Evolutionary conservation across 2,329 filamentous ascomycete genomes (phyloP).

Genomic region (Sordariomycetes sp.): DNA sequence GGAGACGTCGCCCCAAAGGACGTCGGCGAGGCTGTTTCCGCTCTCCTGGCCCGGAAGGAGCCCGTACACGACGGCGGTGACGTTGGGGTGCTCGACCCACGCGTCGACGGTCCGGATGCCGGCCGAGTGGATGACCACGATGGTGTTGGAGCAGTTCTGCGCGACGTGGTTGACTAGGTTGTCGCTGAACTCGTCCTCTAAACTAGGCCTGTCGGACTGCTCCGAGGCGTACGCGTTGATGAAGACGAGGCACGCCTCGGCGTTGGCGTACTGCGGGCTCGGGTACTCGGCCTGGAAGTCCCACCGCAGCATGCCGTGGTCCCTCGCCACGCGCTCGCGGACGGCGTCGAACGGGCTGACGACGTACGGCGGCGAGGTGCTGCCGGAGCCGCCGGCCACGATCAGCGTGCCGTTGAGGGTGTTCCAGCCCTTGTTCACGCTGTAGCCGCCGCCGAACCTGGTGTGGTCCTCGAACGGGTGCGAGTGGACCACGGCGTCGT

Average conservation of each 20-base stretch:
- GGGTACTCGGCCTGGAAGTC: constrained; percentile 30
- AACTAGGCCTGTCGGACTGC: constrained; percentile 56
- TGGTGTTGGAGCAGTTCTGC: constrained; percentile 39
- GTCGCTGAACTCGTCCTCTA: constrained; percentile 60
- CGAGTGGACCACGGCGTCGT: too few species aligned
- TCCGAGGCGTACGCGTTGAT: constrained; percentile 65
- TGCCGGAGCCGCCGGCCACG: constrained; percentile 66
- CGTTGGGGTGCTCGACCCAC: constrained; percentile 61
- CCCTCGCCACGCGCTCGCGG: too few species aligned
- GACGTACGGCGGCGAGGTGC: constrained; percentile 57
- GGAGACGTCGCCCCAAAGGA: constrained; percentile 72
- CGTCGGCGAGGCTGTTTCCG: constrained; percentile 66
- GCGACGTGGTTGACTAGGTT: constrained; percentile 63
- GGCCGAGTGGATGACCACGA: constrained; percentile 61
- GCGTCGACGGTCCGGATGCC: constrained; percentile 69
- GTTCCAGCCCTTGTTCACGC: too few species aligned
- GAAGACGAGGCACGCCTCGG: constrained; percentile 51
- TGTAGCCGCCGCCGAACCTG: too few species aligned
- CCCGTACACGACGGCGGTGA: constrained; percentile 76
- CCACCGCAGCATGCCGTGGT: too few species aligned
- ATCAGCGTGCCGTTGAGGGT: constrained; percentile 59
- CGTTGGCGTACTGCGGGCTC: constrained; percentile 20
- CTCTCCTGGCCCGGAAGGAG: constrained; percentile 76
- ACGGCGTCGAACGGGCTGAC: constrained; percentile 56
- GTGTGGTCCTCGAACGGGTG: too few species aligned